phyloP scores from a whole-genome alignment of 1,284 basidiomycete genomes.

The Phlebopus sp. region DNA sequence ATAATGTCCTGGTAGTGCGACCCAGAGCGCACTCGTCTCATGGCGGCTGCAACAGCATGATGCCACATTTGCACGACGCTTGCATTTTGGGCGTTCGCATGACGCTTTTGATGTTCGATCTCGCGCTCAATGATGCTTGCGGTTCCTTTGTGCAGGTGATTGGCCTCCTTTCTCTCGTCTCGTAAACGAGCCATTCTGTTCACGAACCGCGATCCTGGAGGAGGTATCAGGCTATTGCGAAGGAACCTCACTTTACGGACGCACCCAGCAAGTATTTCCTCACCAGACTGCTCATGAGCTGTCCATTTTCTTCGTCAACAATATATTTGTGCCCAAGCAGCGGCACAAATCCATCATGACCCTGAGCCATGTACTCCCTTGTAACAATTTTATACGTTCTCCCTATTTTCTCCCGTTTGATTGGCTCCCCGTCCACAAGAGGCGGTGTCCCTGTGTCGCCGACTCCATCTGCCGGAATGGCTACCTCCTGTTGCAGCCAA shows the following conservation, averaged over 20 bases:
- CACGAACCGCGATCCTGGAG: constrained; percentile 63
- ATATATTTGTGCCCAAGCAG: constrained; percentile 69
- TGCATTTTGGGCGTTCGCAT: constrained; percentile 13
- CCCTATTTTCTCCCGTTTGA: constrained; percentile 54
- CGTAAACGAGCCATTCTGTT: constrained; percentile 52
- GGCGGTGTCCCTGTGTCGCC: constrained; percentile 40
- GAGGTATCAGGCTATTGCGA: constrained; percentile 2
- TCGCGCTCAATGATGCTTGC: constrained; percentile 42
- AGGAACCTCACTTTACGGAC: constrained; percentile 16
- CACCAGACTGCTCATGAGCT: constrained; percentile 79
- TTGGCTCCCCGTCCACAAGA: constrained; percentile 47
- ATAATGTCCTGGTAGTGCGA: constrained; percentile 61
- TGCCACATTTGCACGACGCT: constrained; percentile 47
- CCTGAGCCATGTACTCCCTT: constrained; percentile 72
- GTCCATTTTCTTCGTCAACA: constrained; percentile 83
- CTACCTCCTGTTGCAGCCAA: constrained; percentile 56
- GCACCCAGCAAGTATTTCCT: constrained; percentile 83
- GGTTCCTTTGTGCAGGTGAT: constrained; percentile 42
- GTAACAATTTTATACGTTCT: constrained; percentile 76
- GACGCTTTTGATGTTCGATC: constrained; percentile 30
- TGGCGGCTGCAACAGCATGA: constrained; percentile 41
- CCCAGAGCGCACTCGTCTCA: constrained; percentile 48
- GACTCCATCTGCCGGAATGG: constrained; percentile 38
- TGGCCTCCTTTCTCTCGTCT: constrained; percentile 20
- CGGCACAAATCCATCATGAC: constrained; percentile 79